phyloP scores from a whole-genome alignment of 495 filamentous ascomycete species.

The Chaetomium cochliodes region DNA sequence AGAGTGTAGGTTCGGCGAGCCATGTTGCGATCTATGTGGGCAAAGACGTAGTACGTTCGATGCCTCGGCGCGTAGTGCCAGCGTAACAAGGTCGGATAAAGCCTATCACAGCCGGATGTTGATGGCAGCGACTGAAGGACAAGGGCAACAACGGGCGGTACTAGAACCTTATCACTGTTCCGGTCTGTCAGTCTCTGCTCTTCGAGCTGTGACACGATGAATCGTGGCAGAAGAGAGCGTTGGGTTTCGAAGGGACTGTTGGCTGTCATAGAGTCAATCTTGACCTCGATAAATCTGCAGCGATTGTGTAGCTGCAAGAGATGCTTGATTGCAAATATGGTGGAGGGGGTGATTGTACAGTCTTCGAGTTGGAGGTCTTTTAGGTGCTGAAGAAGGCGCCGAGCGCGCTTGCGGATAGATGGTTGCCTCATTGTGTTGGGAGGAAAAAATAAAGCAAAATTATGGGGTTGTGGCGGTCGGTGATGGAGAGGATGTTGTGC shows the following conservation, averaged over 20 bases:
- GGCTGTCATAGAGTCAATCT: conserved; percentile 12
- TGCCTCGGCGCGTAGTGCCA: conserved; percentile 29
- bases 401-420: conserved; percentile 14
- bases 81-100: conserved; percentile 35
- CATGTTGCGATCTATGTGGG: conserved; percentile 36
- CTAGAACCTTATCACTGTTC: conserved; percentile 23
- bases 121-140: conserved; percentile 23
- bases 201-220: conserved; percentile 42
- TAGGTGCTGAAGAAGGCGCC: conserved; percentile 17
- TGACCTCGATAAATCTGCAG: conserved; percentile 22
- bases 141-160: conserved; percentile 31
- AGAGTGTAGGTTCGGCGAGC: conserved; percentile 37
- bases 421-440: background rate
- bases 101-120: conserved; percentile 6
- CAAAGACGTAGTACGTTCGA: conserved; percentile 39
- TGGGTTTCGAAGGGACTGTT: background rate
- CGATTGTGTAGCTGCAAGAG: conserved; percentile 16
- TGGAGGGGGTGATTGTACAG: conserved; percentile 16
- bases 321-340: conserved; percentile 23
- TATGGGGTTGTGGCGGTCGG: background rate
- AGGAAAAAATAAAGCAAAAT: background rate
- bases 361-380: conserved; percentile 21
- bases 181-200: conserved; percentile 36
- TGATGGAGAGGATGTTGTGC: background rate
- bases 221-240: conserved; percentile 25